Conservation (phyloP, 768 basidiomycete species). For the Pulveroboletus sp. region DNA sequence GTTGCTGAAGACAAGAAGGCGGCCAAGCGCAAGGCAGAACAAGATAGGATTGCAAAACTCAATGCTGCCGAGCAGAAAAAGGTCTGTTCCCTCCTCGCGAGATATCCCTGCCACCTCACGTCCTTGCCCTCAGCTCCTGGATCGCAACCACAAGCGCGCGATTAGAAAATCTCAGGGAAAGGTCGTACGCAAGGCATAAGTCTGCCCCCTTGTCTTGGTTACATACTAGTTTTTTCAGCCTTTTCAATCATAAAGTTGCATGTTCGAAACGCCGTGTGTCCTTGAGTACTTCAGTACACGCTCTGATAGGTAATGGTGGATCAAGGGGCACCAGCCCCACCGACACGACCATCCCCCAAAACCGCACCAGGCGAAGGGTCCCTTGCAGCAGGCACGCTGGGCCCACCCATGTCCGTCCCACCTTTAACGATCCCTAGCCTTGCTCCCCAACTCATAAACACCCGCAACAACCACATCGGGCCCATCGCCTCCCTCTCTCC, state of each 20-base stretch:
- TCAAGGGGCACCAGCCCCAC: too few relatives aligned
- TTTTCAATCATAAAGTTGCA: slow-evolving; percentile 14
- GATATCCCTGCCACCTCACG: slow-evolving; percentile 1
- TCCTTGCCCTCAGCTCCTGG: slow-evolving; percentile 46
- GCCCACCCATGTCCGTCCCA: slow-evolving; percentile 18
- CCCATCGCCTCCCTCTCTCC: slow-evolving; percentile 59
- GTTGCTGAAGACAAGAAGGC: slow-evolving; percentile 66
- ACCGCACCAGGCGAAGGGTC: slow-evolving; percentile 14
- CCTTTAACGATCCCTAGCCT: slow-evolving; percentile 48
- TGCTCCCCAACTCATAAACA: slow-evolving; percentile 77
- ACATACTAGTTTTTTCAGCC: neutral
- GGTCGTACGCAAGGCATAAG: slow-evolving; percentile 34
- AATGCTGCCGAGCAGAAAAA: slow-evolving; percentile 83
- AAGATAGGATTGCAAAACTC: slow-evolving; percentile 69
- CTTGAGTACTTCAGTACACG: neutral
- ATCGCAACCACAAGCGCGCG: slow-evolving; percentile 73
- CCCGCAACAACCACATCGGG: slow-evolving; percentile 73
- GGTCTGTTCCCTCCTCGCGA: slow-evolving; percentile 36
- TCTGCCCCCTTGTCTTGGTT: neutral
- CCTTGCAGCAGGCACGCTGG: slow-evolving; percentile 13
- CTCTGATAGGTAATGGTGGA: slow-evolving; percentile 5
- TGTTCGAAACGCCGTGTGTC: slow-evolving; percentile 8
- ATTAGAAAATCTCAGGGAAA: slow-evolving; percentile 72
- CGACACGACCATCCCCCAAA: slow-evolving; percentile 1
- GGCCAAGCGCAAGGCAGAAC: slow-evolving; percentile 70